Conservation (phyloP, 2,329 filamentous ascomycete genomes). For the Phoma sp. region DNA sequence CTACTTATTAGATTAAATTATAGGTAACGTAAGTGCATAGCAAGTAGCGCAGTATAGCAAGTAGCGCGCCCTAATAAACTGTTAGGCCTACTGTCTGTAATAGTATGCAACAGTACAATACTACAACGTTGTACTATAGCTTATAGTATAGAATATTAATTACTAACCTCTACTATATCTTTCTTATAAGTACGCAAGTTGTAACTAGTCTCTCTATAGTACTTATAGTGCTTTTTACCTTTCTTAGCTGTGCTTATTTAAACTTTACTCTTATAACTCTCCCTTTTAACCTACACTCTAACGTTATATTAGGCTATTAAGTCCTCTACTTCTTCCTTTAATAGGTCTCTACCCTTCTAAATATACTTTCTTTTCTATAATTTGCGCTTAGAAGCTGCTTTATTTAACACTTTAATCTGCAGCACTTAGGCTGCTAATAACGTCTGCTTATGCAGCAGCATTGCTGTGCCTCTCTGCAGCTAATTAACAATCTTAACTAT, state of each 20-base stretch:
- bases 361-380: background rate
- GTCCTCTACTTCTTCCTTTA: slow-evolving; percentile 7
- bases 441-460: background rate
- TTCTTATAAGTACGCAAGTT: slow-evolving; percentile 8
- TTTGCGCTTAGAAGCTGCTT: background rate
- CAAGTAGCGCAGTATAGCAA: background rate
- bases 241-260: background rate
- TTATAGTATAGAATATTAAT: slow-evolving; percentile 12
- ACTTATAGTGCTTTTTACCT: slow-evolving; percentile 1
- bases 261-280: slow-evolving; percentile 3
- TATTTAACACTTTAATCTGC: slow-evolving; percentile 2
- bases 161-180: background rate
- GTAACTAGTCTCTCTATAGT: background rate
- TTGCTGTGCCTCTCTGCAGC: background rate
- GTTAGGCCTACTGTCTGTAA: background rate
- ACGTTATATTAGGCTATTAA: slow-evolving; percentile 1
- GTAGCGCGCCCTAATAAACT: background rate
- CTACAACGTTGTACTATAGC: slow-evolving; percentile 2
- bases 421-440: background rate
- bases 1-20: too few relatives aligned
- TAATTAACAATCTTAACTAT: background rate
- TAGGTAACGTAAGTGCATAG: background rate
- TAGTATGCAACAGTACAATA: too few relatives aligned
- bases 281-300: slow-evolving; percentile 1
- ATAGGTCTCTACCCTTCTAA: slow-evolving; percentile 10